Evolutionary conservation across 164 flowering plant species (phyloP), one percentile per base, ranked within the genome.

Genomic region (Berberis thunbergii): DNA sequence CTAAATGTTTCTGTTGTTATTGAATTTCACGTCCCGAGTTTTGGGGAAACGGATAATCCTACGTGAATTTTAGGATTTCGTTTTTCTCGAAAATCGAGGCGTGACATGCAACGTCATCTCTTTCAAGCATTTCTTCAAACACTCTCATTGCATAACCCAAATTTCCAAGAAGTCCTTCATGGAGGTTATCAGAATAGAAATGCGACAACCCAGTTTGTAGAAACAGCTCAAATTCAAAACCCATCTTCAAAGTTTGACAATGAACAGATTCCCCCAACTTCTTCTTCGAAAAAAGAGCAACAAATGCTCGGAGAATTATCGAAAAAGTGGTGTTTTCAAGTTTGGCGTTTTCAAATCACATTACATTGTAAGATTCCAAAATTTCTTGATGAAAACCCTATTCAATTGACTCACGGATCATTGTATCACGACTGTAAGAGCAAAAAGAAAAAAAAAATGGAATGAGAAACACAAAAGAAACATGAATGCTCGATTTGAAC

Each of bases 201-300:
- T 77, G 74, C 2, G 80, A 64, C 72, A 82, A 68, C 64, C 83
- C 82, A 66, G 83, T 80, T 49, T 67, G 75, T 63, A 74, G 49
- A 58, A 76, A 67, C 54, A 64, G 54, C 59, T 79, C 79, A 64
- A 43, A 63, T 3, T 66, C 74, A 63, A 71, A 75, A 49, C 82
- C 77, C 79, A 67, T 7, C 43, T 73, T 79, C 41, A 70, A 1
- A 57, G 64, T 67, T 64, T 59, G 72, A 66, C 76, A 61, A 64
- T 76, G 84, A 68, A 76, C 62, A 44, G 66, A 50, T 49, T 69
- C 67, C n/a, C 84, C 81, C 13, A 73, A 41, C 8, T 42, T 63
- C 49, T 45, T 50, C 4, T 26, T 26, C 26, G n/a, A 59, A 41
- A 41, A 13, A 43, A 26, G 42, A 53, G 43, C 60, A 11, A 70